Conservation (phyloP, 169 alveolate species). For the Theileria orientalis region DNA sequence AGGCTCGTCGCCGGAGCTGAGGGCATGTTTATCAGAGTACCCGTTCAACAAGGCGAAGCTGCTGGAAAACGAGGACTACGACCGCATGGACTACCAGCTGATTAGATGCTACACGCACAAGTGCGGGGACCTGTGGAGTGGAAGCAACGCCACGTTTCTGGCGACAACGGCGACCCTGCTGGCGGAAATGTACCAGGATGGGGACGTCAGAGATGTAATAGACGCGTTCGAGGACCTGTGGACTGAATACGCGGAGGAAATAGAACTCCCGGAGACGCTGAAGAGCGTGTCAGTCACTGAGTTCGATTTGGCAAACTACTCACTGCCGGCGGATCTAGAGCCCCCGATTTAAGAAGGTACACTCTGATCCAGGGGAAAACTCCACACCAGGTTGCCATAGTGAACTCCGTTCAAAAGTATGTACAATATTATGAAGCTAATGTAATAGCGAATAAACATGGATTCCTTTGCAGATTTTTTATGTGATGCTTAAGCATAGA, state of each 20-base stretch:
- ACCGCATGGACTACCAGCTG: conserved; percentile 10
- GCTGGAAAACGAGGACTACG: background rate
- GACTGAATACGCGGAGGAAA: conserved; percentile 34
- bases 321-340: conserved; percentile 38
- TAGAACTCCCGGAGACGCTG: background rate
- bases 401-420: background rate
- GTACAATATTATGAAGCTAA: background rate
- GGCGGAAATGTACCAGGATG: conserved; percentile 22
- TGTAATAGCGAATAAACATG: too few species aligned
- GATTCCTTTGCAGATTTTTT: too few species aligned
- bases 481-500: too few species aligned
- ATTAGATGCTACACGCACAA: conserved; percentile 40
- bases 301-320: conserved; percentile 44
- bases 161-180: conserved; percentile 36
- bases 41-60: conserved; percentile 11
- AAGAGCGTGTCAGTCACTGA: conserved; percentile 32
- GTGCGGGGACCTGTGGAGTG: conserved; percentile 54
- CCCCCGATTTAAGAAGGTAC: background rate
- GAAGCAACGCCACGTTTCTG: conserved; percentile 17
- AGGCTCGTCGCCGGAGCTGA: conserved; percentile 15
- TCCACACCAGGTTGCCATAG: background rate
- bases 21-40: conserved; percentile 1
- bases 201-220: conserved; percentile 3
- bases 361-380: background rate
- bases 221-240: conserved; percentile 41